Evolutionary conservation across 495 filamentous ascomycete genomes (phyloP).

Genomic region (Penicillium lagena): DNA sequence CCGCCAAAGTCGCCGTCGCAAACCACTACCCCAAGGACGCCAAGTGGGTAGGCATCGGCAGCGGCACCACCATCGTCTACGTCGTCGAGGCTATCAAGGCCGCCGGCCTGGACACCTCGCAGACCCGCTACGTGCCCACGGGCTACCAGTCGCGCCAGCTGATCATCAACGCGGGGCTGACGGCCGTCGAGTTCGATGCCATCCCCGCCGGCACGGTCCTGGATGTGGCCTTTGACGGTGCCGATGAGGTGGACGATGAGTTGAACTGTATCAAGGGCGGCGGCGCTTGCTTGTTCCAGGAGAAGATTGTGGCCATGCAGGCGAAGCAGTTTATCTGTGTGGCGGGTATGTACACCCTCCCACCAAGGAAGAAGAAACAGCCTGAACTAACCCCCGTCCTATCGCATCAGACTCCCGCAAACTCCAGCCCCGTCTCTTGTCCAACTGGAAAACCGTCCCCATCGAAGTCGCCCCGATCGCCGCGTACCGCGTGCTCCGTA

Average conservation of each 20-base stretch:
- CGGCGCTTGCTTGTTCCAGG: constrained; percentile 93
- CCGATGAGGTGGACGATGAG: constrained; percentile 93
- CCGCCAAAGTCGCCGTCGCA: constrained; percentile 74
- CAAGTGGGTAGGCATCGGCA: constrained; percentile 84
- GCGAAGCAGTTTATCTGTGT: constrained; percentile 90
- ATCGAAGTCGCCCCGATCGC: constrained; percentile 89
- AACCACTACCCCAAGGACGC: constrained; percentile 73
- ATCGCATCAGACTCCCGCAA: constrained; percentile 69
- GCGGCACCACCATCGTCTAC: constrained; percentile 88
- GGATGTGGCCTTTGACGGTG: constrained; percentile 90
- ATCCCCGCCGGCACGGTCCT: constrained; percentile 55
- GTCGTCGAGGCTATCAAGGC: constrained; percentile 90
- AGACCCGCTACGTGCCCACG: constrained; percentile 81
- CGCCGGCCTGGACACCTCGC: constrained; percentile 50
- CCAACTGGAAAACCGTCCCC: constrained; percentile 75
- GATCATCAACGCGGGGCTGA: constrained; percentile 70
- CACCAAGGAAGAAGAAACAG: neutral
- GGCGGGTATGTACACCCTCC: constrained; percentile 48
- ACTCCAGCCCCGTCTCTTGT: constrained; percentile 68
- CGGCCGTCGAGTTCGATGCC: constrained; percentile 67
- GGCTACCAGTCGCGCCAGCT: constrained; percentile 83
- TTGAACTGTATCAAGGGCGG: constrained; percentile 97
- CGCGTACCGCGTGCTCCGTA: constrained; percentile 60
- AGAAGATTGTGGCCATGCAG: constrained; percentile 86
- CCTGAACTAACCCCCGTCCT: neutral